These are phyloP conservation scores for Phyllosticta capitalensis DNA, from an alignment of 2,329 filamentous ascomycete species.

Conservation along the genomic window DNA sequence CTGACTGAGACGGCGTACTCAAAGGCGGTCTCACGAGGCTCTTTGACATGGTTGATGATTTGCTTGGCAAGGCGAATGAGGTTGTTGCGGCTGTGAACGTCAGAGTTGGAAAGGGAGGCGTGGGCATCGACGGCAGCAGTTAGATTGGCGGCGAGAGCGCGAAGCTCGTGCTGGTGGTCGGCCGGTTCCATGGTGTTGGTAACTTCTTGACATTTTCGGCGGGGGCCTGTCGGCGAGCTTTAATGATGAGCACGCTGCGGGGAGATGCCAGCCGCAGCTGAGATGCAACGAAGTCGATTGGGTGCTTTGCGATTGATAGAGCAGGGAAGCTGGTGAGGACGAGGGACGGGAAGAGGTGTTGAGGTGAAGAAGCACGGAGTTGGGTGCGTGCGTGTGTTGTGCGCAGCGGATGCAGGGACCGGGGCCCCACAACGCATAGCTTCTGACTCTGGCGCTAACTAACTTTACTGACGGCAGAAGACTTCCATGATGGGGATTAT, in stretches of 20 bases:
- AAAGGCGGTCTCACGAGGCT: conserved; percentile 4
- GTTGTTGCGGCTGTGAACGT: background rate
- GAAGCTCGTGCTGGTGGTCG: background rate
- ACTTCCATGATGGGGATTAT: background rate
- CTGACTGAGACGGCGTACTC: background rate
- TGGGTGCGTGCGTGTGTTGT: background rate
- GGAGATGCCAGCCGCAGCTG: background rate
- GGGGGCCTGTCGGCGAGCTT: background rate
- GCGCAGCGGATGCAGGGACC: background rate
- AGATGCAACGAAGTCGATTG: background rate
- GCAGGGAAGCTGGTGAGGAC: background rate
- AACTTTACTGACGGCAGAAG: background rate
- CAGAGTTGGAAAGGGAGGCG: background rate
- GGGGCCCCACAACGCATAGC: background rate
- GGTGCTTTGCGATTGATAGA: background rate
- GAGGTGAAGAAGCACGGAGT: background rate
- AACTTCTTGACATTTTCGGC: background rate
- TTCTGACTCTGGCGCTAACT: background rate
- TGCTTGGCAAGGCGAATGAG: background rate
- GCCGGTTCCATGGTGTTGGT: background rate
- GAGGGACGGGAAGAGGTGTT: background rate
- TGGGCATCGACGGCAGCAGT: background rate
- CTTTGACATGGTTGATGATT: conserved; percentile 6
- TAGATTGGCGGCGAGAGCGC: background rate
- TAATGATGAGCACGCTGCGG: background rate